These are phyloP conservation scores for Zangia roseola DNA, from an alignment of 768 basidiomycete species.

Conservation along the genomic window DNA sequence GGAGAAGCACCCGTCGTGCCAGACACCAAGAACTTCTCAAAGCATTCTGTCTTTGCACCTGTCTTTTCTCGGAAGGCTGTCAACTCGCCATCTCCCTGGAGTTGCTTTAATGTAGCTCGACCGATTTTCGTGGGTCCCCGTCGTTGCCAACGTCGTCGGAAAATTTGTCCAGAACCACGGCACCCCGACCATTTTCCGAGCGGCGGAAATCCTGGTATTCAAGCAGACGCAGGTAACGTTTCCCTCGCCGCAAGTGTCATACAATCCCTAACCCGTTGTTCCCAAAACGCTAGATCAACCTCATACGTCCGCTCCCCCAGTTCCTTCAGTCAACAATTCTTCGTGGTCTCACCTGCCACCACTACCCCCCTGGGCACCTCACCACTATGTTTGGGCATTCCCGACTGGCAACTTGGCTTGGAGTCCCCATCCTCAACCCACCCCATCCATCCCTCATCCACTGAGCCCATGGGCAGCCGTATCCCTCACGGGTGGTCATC, in stretches of 20 bases:
- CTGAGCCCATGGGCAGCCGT: conserved; percentile 17
- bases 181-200: conserved; percentile 15
- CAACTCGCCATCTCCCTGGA: background rate
- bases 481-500: conserved; percentile 20
- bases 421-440: conserved; percentile 23
- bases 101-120: conserved; percentile 2
- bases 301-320: background rate
- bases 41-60: conserved; percentile 18
- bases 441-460: conserved; percentile 3
- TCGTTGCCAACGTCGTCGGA: conserved; percentile 6
- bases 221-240: conserved; percentile 16
- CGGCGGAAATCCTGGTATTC: conserved; percentile 22
- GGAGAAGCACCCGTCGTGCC: background rate
- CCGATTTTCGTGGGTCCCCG: conserved; percentile 17
- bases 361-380: conserved; percentile 18
- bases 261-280: conserved; percentile 3
- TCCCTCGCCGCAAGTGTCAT: background rate
- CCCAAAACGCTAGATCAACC: conserved; percentile 8
- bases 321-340: background rate
- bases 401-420: conserved; percentile 27
- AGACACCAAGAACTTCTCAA: conserved; percentile 11
- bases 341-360: conserved; percentile 1
- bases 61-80: conserved; percentile 14
- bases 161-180: conserved; percentile 2
- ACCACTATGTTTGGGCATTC: conserved; percentile 24